These are phyloP conservation scores for Dentiscutata heterogama DNA, from an alignment of 371 early-diverging fungal genomes.

Conservation along the genomic window DNA sequence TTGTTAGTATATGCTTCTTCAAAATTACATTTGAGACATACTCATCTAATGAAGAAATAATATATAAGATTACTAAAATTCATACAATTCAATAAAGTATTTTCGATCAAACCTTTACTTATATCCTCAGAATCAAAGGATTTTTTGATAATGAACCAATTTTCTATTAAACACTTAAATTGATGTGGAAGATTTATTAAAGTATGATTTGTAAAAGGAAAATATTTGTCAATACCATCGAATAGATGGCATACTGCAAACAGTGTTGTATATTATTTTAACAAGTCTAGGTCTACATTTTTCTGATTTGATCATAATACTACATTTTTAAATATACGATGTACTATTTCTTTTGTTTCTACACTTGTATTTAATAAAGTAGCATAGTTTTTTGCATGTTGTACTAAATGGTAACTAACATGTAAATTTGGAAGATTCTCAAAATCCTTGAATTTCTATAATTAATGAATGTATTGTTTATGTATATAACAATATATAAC, in stretches of 20 bases:
- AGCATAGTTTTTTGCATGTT: background rate
- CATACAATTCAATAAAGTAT: background rate
- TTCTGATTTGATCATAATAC: background rate
- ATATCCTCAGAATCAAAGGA: background rate
- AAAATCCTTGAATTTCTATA: slow-evolving; percentile 2
- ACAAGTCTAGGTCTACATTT: background rate
- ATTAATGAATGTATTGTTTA: background rate
- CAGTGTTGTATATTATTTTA: background rate
- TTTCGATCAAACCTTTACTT: background rate
- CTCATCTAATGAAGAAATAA: background rate
- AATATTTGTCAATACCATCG: background rate
- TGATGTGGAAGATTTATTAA: background rate
- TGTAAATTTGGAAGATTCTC: background rate
- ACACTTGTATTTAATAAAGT: background rate
- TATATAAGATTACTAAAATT: background rate
- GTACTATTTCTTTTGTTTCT: background rate
- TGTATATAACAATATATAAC: too few species aligned
- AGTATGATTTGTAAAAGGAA: background rate
- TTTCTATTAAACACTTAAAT: background rate
- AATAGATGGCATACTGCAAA: background rate
- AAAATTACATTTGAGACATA: background rate
- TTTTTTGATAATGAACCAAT: background rate
- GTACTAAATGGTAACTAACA: background rate
- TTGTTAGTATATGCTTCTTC: background rate
- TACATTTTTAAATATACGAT: background rate